Evolutionary conservation across 1,139 yeast species (phyloP), one percentile per base, ranked within the genome.

Genomic region (Saccharomyces hybrid): DNA sequence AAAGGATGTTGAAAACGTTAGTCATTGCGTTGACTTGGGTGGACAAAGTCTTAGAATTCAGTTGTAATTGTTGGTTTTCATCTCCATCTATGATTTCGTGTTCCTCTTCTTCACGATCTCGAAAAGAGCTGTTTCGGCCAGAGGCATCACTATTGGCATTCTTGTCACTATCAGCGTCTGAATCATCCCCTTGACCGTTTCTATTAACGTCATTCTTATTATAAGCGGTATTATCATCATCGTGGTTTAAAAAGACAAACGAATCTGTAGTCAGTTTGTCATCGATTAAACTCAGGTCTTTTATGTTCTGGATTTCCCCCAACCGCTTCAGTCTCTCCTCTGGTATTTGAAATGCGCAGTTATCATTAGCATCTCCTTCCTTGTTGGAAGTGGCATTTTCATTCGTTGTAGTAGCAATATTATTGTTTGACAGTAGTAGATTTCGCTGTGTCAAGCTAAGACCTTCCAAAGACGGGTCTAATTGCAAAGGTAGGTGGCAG

Each of bases 1-100:
- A 84, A 61, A 81, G 76, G 1, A 88, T 78, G 60, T 83, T 84
- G 62, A 82, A 83, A 6, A 90, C 75, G n/a, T 79, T 79, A 20
- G 83, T 83, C 32, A 88, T 69, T 14, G 80, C 70, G 47, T 71
- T 73, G 16, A 79, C 66, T 46, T 78, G 73, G n/a, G 73, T 71
- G 0, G 81, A 76, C 8, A 78, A 63, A 2, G 75, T 65, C 55
- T 66, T 67, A 14, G 61, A 59, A 50, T 3, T 56, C 48, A 38
- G 11, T 38, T 38, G 44, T 38, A 38, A 9, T 20, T 38, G 25
- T 38, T 38, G 44, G 38, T 54, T 56, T 9, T 55, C 56, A 11
- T 58, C 59, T 5, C 50, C 54, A 11, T 50, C 57, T 5, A 55
- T 58, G 5, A 55, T 52, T 3, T 54, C 58, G 9, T 55, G 58